These are phyloP conservation scores for Gloeophyllum trabeum DNA, from an alignment of 768 basidiomycete species.

Conservation along the genomic window DNA sequence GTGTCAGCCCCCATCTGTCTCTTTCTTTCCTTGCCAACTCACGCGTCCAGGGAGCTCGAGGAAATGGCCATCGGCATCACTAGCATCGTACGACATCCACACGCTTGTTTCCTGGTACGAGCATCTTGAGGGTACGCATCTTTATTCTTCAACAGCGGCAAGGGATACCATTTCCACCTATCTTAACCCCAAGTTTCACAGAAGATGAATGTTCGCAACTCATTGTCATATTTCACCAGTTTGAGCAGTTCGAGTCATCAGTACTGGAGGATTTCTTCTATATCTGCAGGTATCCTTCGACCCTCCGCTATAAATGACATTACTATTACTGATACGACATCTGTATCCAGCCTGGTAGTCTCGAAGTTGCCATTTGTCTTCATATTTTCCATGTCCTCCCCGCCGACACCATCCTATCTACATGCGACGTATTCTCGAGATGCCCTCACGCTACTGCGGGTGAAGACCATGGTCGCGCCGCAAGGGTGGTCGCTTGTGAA, in stretches of 20 bases:
- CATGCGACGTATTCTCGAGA: slow-evolving; percentile 48
- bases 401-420: slow-evolving; percentile 36
- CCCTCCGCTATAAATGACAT: too few species aligned
- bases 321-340: too few species aligned
- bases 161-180: too few species aligned
- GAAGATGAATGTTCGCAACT: too few species aligned
- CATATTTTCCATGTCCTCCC: slow-evolving; percentile 47
- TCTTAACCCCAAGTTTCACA: too few species aligned
- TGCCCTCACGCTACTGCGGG: slow-evolving; percentile 44
- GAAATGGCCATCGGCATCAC: not conserved
- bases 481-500: slow-evolving; percentile 37
- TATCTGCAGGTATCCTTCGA: slow-evolving; percentile 48
- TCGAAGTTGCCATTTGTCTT: slow-evolving; percentile 53
- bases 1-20: too few species aligned
- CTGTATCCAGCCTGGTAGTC: slow-evolving; percentile 45
- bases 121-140: too few species aligned
- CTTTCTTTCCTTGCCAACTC: too few species aligned
- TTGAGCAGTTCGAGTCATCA: slow-evolving; percentile 55
- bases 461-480: slow-evolving; percentile 39
- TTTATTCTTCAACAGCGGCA: too few species aligned
- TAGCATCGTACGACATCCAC: not conserved
- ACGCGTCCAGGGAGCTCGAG: too few species aligned
- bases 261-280: slow-evolving; percentile 62
- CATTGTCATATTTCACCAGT: slow-evolving; percentile 57
- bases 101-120: not conserved